These are phyloP conservation scores for Anthostomella pinea DNA, from an alignment of 2,329 filamentous ascomycete species.

Conservation along the genomic window DNA sequence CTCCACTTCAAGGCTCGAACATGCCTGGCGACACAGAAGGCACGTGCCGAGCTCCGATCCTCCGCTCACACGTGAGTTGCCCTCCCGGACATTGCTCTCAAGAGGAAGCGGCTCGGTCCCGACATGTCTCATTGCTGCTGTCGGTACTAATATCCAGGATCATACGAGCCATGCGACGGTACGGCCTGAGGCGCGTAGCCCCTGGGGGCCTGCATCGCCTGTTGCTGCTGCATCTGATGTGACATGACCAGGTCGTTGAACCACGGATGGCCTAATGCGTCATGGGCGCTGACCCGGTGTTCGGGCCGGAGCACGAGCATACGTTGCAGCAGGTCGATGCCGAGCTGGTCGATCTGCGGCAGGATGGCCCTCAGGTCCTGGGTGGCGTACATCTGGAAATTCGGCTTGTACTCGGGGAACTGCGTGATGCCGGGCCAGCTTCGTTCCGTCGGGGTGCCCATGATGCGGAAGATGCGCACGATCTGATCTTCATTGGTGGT, in stretches of 20 bases:
- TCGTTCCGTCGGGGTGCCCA: conserved; percentile 94
- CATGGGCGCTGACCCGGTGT: conserved; percentile 81
- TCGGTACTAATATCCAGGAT: conserved; percentile 25
- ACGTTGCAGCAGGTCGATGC: conserved; percentile 80
- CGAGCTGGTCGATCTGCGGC: conserved; percentile 82
- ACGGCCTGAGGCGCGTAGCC: conserved; percentile 28
- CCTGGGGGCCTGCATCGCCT: conserved; percentile 42
- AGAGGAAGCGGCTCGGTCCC: conserved; percentile 1
- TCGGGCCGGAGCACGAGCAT: conserved; percentile 95
- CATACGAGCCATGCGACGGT: conserved; percentile 28
- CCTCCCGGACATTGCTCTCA: too few relatives aligned
- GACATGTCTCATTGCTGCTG: not conserved
- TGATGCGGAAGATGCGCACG: conserved; percentile 94
- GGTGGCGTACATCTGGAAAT: conserved; percentile 90
- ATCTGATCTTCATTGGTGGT: conserved; percentile 99
- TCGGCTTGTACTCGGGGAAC: conserved; percentile 96
- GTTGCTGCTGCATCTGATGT: conserved; percentile 43
- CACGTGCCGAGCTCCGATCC: too few relatives aligned
- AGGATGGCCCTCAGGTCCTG: conserved; percentile 85
- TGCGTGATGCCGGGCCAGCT: conserved; percentile 94
- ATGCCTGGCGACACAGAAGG: too few relatives aligned
- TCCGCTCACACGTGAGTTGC: too few relatives aligned
- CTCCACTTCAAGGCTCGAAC: too few relatives aligned
- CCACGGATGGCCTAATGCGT: conserved; percentile 89
- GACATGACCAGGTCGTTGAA: conserved; percentile 71